These are phyloP conservation scores for fission yeast (Schizosaccharomyces pombe) DNA, from an alignment of 805 yeast species.

Conservation along the genomic window DNA sequence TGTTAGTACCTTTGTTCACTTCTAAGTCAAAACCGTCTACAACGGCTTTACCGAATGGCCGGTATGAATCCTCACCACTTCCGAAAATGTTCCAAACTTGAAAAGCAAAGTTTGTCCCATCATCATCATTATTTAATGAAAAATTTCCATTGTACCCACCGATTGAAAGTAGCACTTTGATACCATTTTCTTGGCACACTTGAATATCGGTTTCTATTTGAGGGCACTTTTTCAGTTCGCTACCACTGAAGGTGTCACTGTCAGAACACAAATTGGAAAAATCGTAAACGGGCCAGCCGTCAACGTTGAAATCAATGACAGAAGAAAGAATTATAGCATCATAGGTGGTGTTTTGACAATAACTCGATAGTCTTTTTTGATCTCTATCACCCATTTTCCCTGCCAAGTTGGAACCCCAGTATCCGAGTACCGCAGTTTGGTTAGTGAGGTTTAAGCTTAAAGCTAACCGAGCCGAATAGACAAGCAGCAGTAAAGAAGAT, in stretches of 20 bases:
- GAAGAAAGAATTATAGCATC: conserved; percentile 48
- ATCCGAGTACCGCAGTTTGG: neutral
- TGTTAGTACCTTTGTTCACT: conserved; percentile 28
- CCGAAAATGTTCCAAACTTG: conserved; percentile 33
- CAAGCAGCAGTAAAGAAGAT: neutral
- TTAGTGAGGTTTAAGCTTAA: neutral
- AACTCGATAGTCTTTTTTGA: conserved; percentile 18
- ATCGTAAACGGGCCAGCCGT: conserved; percentile 11
- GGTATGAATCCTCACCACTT: conserved; percentile 15
- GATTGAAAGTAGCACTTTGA: conserved; percentile 50
- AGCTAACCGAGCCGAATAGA: neutral
- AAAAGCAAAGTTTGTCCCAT: conserved; percentile 35
- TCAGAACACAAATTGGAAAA: neutral
- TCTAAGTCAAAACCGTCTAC: conserved; percentile 73
- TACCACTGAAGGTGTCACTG: neutral
- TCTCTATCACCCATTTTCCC: neutral
- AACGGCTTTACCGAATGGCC: conserved; percentile 49
- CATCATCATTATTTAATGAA: conserved; percentile 27
- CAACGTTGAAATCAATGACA: conserved; percentile 23
- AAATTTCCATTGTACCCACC: conserved; percentile 48
- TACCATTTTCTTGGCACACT: conserved; percentile 58
- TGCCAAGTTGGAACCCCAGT: neutral
- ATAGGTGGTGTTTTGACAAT: conserved; percentile 43
- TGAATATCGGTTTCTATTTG: conserved; percentile 32
- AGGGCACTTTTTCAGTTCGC: conserved; percentile 21